Percentiles rank a stretch among this genome's conserved stretches.
These are phyloP conservation scores for Apophysomyces ossiformis DNA, from an alignment of 371 early-diverging fungal species.

Conservation along the genomic window DNA sequence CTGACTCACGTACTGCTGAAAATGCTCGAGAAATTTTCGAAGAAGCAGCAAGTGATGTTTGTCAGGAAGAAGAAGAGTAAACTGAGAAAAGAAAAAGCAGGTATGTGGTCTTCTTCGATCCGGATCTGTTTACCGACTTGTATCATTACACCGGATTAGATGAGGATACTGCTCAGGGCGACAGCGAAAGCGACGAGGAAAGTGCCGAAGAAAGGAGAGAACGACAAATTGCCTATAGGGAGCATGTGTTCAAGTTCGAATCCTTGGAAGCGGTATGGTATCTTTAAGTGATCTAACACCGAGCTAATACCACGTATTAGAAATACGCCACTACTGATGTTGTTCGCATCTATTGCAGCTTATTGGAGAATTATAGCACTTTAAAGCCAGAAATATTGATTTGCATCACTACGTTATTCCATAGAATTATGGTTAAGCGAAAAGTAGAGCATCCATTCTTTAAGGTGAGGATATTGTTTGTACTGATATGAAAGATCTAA, in stretches of 20 bases:
- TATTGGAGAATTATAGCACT: conserved; percentile 53
- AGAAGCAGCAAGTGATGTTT: conserved; percentile 57
- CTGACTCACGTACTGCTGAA: conserved; percentile 66
- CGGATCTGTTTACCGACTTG: background rate
- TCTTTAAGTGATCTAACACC: background rate
- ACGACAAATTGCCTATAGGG: conserved; percentile 35
- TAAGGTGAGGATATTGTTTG: conserved; percentile 38
- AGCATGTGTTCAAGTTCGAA: conserved; percentile 62
- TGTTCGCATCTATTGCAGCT: conserved; percentile 56
- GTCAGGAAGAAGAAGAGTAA: conserved; percentile 44
- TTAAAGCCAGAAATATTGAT: conserved; percentile 55
- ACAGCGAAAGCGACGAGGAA: conserved; percentile 27
- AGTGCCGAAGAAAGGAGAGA: conserved; percentile 35
- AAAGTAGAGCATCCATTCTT: conserved; percentile 61
- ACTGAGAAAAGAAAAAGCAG: background rate
- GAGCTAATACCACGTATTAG: conserved; percentile 26
- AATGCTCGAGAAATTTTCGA: conserved; percentile 63
- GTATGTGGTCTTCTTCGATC: background rate
- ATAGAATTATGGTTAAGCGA: conserved; percentile 71
- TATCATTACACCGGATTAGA: background rate
- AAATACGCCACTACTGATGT: conserved; percentile 57
- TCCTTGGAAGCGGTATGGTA: conserved; percentile 62
- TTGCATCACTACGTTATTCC: conserved; percentile 64
- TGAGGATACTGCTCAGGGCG: conserved; percentile 32
- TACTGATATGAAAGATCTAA: background rate